Evolutionary conservation across 345 rosid species (phyloP), one percentile per base, ranked within the genome.

Genomic region (Gynandropsis gynandra): DNA sequence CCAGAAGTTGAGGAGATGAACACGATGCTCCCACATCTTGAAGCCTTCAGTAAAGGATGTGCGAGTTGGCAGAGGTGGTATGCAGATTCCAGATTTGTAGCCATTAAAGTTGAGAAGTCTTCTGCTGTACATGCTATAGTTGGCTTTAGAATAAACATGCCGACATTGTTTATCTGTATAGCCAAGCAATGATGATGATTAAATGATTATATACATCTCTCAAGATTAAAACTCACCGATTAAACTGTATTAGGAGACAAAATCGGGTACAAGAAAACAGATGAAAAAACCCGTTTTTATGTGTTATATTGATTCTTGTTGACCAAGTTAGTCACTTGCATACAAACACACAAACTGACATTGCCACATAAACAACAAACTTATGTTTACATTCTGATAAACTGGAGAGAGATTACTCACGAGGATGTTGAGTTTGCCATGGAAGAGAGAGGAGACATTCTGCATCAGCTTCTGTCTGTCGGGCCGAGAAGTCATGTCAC

Each of bases 91-190:
- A 61, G 37, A 37, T 61, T 61, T 0, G 40, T 52, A 45, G 52
- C 16, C 52, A 52, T 54, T 40, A 44, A 61, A 61, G 52, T 29
- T 21, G 59, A 44, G 41, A 61, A 44, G 27, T 61, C 59, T 44
- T 61, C 59, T 1, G 38, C 39, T 44, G 54, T 62, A 39, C n/a
- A 16, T 29, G 69, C 79, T 4, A 39, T 10, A 0, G 78, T 64
- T 7, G 64, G 57, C 52, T 81, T 81, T 16, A 36, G 3, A 2
- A 70, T 14, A 47, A 16, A 64, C 1, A 67, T 75, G 7, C 80
- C 86, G 7, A 72, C 82, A 50, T 81, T 81, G 63, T 81, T 79
- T 17, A 85, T 43, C 92, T 78, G 17, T 35, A 66, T 2, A 27
- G 16, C 11, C 20, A 57, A 46, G 21, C 4, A 21, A 15, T 43